Percentiles rank a stretch among this genome's conserved stretches.
Conservation (phyloP, 2,329 filamentous ascomycete genomes). For the Claviceps arundinis region DNA sequence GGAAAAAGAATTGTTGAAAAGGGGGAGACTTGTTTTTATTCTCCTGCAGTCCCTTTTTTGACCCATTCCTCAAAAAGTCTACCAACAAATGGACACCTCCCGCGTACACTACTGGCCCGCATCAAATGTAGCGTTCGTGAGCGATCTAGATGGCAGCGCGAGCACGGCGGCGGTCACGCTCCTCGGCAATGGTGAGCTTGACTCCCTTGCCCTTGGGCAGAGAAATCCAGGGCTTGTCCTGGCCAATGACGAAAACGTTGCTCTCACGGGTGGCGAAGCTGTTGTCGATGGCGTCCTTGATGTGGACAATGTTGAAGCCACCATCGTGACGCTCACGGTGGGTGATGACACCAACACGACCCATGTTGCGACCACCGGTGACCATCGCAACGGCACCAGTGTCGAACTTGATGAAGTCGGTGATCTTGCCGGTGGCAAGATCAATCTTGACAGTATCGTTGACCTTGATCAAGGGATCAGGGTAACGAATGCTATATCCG, state of each 20-base stretch:
- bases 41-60: background rate
- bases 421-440: slow-evolving; percentile 91
- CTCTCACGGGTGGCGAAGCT: slow-evolving; percentile 96
- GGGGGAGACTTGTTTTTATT: background rate
- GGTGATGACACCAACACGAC: slow-evolving; percentile 99
- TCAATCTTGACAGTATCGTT: slow-evolving; percentile 99
- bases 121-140: background rate
- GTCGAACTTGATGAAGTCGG: slow-evolving; percentile 97
- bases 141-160: slow-evolving; percentile 34
- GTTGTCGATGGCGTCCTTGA: slow-evolving; percentile 99
- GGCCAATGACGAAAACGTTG: slow-evolving; percentile 99
- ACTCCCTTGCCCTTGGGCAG: slow-evolving; percentile 99
- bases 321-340: slow-evolving; percentile 99
- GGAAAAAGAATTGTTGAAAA: background rate
- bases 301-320: slow-evolving; percentile 99
- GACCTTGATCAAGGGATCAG: slow-evolving; percentile 96
- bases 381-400: slow-evolving; percentile 96
- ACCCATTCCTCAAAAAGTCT: slow-evolving; percentile 10
- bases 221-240: slow-evolving; percentile 98
- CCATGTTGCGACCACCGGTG: slow-evolving; percentile 99
- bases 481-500: slow-evolving; percentile 82
- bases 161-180: slow-evolving; percentile 94
- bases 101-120: slow-evolving; percentile 6
- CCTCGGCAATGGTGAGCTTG: slow-evolving; percentile 97
- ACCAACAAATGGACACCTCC: slow-evolving; percentile 1